Evolutionary conservation across 257 asterid genomes (phyloP).

Genomic region (Coffea canephora): DNA sequence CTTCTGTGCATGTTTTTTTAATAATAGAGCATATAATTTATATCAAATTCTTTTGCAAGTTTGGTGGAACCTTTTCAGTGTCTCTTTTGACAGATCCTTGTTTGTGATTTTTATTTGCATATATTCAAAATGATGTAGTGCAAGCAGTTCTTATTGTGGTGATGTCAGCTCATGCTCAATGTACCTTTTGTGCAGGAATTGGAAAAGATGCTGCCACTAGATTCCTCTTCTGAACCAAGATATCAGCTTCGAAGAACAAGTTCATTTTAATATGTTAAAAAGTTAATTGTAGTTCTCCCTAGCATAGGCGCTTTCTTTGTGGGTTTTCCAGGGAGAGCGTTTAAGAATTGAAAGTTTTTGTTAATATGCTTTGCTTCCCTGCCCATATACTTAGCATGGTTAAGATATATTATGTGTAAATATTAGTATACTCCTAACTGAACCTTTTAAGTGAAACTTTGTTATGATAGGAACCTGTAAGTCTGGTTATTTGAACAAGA

Average conservation of each 20-base stretch:
- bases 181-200: constrained; percentile 48
- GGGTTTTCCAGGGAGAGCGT: background rate
- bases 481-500: background rate
- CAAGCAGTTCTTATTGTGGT: background rate
- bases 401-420: background rate
- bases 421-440: background rate
- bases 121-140: background rate
- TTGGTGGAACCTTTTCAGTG: background rate
- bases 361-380: background rate
- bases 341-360: background rate
- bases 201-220: constrained; percentile 30
- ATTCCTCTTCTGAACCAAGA: constrained; percentile 44
- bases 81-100: background rate
- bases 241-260: constrained; percentile 77
- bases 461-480: background rate
- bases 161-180: background rate
- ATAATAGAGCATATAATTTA: too few relatives aligned
- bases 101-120: background rate
- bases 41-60: background rate
- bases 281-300: background rate
- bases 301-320: background rate
- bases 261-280: constrained; percentile 42
- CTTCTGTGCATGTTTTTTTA: background rate
- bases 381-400: background rate
- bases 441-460: background rate